Evolutionary conservation across 2,329 filamentous ascomycete species (phyloP).

Genomic region (Pleoardoris graminearum): DNA sequence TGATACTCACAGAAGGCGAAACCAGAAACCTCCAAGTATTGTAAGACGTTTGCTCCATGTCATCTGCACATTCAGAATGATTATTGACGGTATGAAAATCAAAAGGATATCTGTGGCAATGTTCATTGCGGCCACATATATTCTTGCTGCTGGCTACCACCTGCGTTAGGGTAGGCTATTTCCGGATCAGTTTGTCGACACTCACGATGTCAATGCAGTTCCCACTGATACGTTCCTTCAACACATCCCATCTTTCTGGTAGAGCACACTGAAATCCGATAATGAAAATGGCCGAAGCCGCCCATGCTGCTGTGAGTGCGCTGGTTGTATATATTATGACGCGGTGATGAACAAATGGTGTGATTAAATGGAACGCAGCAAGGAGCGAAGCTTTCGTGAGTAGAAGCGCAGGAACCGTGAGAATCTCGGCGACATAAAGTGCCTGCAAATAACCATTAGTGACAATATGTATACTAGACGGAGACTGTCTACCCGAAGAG

Average conservation of each 20-base stretch:
- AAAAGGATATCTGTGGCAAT: not conserved
- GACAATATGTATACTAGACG: too few species aligned
- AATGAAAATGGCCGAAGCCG: not conserved
- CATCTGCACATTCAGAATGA: not conserved
- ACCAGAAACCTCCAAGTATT: not conserved
- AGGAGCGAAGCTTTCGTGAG: not conserved
- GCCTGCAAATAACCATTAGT: not conserved
- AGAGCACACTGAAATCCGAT: not conserved
- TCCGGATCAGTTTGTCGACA: not conserved
- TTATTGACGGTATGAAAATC: not conserved
- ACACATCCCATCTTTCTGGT: not conserved
- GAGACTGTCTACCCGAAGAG: too few species aligned
- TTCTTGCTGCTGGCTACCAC: not conserved
- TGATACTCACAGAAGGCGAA: not conserved
- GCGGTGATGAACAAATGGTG: not conserved
- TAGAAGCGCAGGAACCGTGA: slow-evolving; percentile 6
- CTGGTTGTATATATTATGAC: not conserved
- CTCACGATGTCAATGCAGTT: not conserved
- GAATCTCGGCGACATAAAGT: slow-evolving; percentile 10
- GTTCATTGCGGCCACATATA: not conserved
- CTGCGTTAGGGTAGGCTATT: not conserved
- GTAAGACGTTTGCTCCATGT: not conserved
- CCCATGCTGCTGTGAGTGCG: not conserved
- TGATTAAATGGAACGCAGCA: not conserved
- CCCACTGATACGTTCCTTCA: too few species aligned